Conservation (phyloP, 148 eudicot species). For the Nepenthes gracilis region DNA sequence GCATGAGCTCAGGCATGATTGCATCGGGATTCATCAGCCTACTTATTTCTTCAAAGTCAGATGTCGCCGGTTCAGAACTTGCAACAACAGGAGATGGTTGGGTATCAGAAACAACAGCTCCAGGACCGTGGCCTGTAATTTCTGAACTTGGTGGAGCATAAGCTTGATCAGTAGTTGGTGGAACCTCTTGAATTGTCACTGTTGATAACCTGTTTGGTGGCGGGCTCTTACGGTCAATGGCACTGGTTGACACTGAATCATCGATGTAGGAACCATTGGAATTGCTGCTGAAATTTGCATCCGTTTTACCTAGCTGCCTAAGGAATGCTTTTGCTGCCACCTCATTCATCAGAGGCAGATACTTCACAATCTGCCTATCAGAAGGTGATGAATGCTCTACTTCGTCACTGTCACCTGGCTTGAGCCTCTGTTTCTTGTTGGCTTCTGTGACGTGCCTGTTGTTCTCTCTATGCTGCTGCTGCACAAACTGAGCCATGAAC, state of each 20-base stretch:
- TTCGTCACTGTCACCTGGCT: conserved; percentile 27
- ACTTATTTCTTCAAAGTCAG: conserved; percentile 14
- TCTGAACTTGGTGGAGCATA: conserved; percentile 5
- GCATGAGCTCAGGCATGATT: conserved; percentile 18
- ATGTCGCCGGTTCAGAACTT: conserved; percentile 18
- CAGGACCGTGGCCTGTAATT: conserved; percentile 9
- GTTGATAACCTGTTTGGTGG: conserved; percentile 20
- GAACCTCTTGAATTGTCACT: conserved; percentile 38
- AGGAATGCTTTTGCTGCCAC: conserved; percentile 29
- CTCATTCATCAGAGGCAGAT: conserved; percentile 35
- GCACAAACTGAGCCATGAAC: conserved; percentile 63
- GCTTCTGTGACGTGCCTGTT: conserved; percentile 41
- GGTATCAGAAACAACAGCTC: conserved; percentile 10
- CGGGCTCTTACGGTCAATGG: conserved; percentile 13
- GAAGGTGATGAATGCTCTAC: conserved; percentile 12
- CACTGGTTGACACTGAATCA: conserved; percentile 22
- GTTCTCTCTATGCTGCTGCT: conserved; percentile 39
- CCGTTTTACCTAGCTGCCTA: conserved; percentile 31
- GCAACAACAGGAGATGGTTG: conserved; percentile 18
- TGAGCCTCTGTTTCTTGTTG: conserved; percentile 54
- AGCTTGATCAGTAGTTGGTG: conserved; percentile 22
- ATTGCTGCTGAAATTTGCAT: conserved; percentile 14
- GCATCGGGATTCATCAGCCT: conserved; percentile 15
- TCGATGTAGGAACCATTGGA: conserved; percentile 18
- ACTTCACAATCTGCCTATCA: conserved; percentile 59